These are phyloP conservation scores for Eucalyptus marginata DNA, from an alignment of 345 rosid genomes.

Conservation along the genomic window DNA sequence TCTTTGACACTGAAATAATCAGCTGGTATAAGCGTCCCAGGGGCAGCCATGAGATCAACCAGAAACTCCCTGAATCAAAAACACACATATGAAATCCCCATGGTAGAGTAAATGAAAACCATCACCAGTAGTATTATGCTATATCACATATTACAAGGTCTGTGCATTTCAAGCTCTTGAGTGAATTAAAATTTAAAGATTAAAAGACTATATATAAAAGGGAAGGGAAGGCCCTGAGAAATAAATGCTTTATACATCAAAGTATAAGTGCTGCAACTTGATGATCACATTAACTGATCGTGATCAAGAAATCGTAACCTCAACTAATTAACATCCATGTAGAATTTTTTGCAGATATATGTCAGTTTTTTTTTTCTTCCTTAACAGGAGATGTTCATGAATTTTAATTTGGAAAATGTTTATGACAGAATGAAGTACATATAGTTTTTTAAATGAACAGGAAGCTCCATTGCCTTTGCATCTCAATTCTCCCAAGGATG, in stretches of 20 bases:
- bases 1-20: constrained; percentile 63
- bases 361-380: not conserved
- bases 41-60: constrained; percentile 99
- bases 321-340: not conserved
- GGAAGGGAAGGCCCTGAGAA: not conserved
- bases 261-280: not conserved
- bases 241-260: not conserved
- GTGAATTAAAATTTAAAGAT: not conserved
- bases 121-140: not conserved
- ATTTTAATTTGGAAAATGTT: not conserved
- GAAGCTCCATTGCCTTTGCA: not conserved
- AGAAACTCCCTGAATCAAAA: constrained; percentile 77
- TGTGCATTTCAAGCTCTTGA: not conserved
- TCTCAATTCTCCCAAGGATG: not conserved
- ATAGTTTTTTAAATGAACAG: not conserved
- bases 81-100: not conserved
- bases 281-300: not conserved
- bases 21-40: constrained; percentile 98
- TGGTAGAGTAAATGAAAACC: not conserved
- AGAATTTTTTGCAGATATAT: not conserved
- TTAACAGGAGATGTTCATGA: not conserved
- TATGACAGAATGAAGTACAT: not conserved
- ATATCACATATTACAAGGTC: not conserved
- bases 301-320: not conserved
- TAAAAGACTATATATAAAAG: not conserved